Conservation (phyloP, 208 protist genomes). For the Trypanosoma rangeli region DNA sequence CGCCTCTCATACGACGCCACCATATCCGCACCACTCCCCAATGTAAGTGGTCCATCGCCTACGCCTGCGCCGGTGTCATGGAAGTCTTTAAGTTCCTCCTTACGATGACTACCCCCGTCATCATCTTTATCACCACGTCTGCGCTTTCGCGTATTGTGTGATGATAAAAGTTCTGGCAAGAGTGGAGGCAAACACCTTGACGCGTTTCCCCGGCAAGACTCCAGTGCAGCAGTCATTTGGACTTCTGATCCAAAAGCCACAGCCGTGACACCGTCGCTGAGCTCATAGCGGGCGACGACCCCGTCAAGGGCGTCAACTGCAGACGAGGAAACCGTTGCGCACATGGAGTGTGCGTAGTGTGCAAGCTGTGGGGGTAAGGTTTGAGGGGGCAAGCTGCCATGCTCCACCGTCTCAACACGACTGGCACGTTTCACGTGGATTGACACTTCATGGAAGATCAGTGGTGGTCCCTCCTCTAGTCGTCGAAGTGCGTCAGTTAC, state of each 20-base stretch:
- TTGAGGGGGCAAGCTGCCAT: background rate
- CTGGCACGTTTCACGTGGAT: slow-evolving; percentile 16
- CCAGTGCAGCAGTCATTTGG: background rate
- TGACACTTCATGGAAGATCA: slow-evolving; percentile 1
- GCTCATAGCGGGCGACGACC: slow-evolving; percentile 15
- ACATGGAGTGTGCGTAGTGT: slow-evolving; percentile 13
- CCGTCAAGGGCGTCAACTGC: slow-evolving; percentile 5
- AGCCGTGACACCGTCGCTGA: slow-evolving; percentile 1
- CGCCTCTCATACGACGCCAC: slow-evolving; percentile 6
- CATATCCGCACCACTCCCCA: background rate
- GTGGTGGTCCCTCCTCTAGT: background rate
- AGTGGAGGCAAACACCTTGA: slow-evolving; percentile 22
- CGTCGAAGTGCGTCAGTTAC: slow-evolving; percentile 17
- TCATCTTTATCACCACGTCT: background rate
- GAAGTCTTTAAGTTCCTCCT: background rate
- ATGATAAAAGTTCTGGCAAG: slow-evolving; percentile 20
- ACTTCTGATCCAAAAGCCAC: slow-evolving; percentile 18
- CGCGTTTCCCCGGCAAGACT: background rate
- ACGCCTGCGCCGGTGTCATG: background rate
- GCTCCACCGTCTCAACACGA: background rate
- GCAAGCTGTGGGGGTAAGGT: slow-evolving; percentile 19
- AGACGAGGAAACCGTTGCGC: slow-evolving; percentile 6
- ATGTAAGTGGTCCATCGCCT: background rate
- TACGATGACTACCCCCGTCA: background rate
- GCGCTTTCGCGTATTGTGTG: slow-evolving; percentile 1